Evolutionary conservation across 2,329 filamentous ascomycete genomes (phyloP).

Genomic region (Colletotrichum cereale): DNA sequence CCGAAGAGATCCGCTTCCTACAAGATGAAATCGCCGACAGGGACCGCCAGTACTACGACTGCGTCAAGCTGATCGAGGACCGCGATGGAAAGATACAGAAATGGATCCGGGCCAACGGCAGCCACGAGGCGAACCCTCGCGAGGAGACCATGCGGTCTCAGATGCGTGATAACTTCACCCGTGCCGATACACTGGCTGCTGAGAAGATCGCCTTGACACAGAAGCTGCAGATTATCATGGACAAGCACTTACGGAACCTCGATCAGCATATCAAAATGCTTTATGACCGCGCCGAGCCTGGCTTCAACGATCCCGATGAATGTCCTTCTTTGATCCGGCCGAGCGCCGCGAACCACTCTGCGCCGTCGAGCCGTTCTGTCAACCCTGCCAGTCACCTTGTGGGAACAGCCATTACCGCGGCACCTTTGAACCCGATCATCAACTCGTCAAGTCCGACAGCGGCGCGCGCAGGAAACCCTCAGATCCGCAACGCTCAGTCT

Average conservation of each 20-base stretch:
- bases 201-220: constrained; percentile 80
- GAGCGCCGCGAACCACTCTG: constrained; percentile 65
- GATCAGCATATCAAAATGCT: constrained; percentile 73
- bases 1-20: constrained; percentile 85
- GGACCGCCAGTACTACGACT: constrained; percentile 78
- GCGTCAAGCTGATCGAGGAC: constrained; percentile 76
- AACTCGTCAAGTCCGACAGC: constrained; percentile 57
- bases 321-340: constrained; percentile 72
- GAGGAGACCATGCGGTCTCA: constrained; percentile 76
- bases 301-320: constrained; percentile 72
- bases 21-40: constrained; percentile 88
- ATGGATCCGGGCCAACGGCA: constrained; percentile 83
- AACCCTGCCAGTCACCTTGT: constrained; percentile 56
- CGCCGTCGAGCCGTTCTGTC: constrained; percentile 55
- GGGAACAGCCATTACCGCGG: constrained; percentile 47
- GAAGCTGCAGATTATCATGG: constrained; percentile 70
- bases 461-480: constrained; percentile 58
- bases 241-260: constrained; percentile 73
- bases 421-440: constrained; percentile 52
- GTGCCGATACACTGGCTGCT: constrained; percentile 77
- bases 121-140: constrained; percentile 79
- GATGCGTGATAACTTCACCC: constrained; percentile 76
- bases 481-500: constrained; percentile 64
- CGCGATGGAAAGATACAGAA: constrained; percentile 83
- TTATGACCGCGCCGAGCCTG: constrained; percentile 71